Base-by-base conservation (phyloP, 2,329 filamentous ascomycete genomes). In the Fusarium sp. region DNA sequence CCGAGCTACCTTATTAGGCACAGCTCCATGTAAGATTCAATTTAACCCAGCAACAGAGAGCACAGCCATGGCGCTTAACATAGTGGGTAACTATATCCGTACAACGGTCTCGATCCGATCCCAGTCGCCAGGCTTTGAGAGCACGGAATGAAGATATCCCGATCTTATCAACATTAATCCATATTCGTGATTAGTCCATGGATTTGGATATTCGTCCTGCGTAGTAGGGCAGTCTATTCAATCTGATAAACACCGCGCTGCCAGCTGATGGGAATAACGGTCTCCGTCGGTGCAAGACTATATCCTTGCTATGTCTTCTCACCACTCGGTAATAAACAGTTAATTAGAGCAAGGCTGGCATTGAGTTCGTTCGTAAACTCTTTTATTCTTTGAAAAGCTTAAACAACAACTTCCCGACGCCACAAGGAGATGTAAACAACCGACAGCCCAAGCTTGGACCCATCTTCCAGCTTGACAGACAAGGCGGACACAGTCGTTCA, bases 1-100 rank as follows among this genome's bases (percentile, higher is more conserved):
- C 32, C 17, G 28, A 36, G 32, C 8, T 36, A 19, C 34, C 34
- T 36, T 36, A n/a, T n/a, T 50, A 20, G 24, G 17, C 21, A 45
- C 30, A 19, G 45, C 26, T 42, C 26, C 44, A 30, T 20, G 50
- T 51, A 43, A 34, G 34, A 51, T 45, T 19, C 43, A 34, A 39
- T 26, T 32, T 64, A 43, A 61, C 57, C 56, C 49, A 46, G 56
- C 57, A 61, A 58, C 59, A 51, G 52, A 21, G 34, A 32, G 21
- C 58, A 34, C 57, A 57, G 40, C 45, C 52, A 44, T 43, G 43
- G 57, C 59, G 43, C 57, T 62, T 62, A 62, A 23, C 38, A 43
- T 26, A 56, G 64, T 68, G 65, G 49, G 20, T 30, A 10, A n/a
- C n/a, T n/a, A n/a, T n/a, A n/a, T n/a, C n/a, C n/a, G n/a, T 24